These are phyloP conservation scores for Circinella minor DNA, from an alignment of 371 early-diverging fungal genomes.

Conservation along the genomic window DNA sequence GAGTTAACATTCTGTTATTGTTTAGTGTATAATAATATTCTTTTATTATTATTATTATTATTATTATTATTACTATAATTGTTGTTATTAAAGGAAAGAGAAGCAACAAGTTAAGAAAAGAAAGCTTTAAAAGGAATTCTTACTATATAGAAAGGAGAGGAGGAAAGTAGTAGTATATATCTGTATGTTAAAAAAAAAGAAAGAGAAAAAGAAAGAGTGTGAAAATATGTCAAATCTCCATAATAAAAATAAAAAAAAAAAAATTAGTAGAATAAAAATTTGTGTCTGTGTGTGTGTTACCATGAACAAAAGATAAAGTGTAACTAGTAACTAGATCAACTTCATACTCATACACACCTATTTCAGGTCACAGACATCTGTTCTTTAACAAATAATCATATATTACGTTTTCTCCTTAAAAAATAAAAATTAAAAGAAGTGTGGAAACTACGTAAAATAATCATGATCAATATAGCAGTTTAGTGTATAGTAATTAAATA, in stretches of 20 bases:
- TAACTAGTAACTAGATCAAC: no score
- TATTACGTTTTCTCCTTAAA: neutral
- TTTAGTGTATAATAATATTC: neutral
- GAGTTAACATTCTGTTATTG: neutral
- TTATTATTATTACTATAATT: neutral
- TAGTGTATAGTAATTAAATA: no score
- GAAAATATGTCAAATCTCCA: neutral
- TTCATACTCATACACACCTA: neutral
- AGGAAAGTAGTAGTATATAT: neutral
- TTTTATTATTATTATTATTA: no score
- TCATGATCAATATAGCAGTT: no score
- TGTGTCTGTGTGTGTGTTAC: neutral
- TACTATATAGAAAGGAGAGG: neutral
- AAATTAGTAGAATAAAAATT: no score
- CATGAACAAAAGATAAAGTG: neutral
- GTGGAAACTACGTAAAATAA: no score
- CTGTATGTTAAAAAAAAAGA: neutral
- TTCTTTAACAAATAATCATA: neutral
- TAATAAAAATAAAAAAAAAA: no score
- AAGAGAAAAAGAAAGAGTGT: neutral
- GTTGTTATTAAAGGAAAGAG: neutral
- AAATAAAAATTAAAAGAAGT: no score
- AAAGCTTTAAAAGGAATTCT: neutral
- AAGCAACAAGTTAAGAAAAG: neutral
- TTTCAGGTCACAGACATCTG: conserved; percentile 1